Percentiles rank a stretch among this genome's conserved stretches.
Evolutionary conservation across 805 yeast species (phyloP).

Genomic region (Sugiyamaella valdiviana): DNA sequence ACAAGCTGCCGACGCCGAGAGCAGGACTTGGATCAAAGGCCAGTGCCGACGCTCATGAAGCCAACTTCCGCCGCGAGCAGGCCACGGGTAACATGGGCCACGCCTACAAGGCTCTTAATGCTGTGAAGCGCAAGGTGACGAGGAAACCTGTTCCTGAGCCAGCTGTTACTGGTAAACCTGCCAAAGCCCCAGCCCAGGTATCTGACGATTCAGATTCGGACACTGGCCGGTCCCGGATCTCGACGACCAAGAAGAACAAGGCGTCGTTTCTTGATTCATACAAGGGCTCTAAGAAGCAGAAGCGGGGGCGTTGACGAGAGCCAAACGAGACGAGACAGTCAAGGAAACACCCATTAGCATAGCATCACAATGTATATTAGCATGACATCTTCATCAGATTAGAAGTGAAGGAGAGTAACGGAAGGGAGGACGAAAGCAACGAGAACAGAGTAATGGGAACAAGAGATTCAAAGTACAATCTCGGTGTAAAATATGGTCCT

Average conservation of each 20-base stretch:
- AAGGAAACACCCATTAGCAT: too few relatives aligned
- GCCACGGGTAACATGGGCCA: slow-evolving; percentile 1
- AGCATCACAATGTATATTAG: neutral
- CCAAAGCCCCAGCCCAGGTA: neutral
- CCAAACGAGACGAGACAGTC: too few relatives aligned
- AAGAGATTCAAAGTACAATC: too few relatives aligned
- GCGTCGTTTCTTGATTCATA: slow-evolving; percentile 14
- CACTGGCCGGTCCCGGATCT: neutral
- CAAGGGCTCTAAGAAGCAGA: slow-evolving; percentile 11
- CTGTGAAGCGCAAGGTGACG: slow-evolving; percentile 3
- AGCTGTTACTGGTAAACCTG: neutral
- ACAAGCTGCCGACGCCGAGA: slow-evolving; percentile 4
- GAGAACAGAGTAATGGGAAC: too few relatives aligned
- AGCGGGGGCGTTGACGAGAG: neutral
- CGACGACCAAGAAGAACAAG: slow-evolving; percentile 4
- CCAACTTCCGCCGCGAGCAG: neutral
- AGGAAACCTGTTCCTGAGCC: neutral
- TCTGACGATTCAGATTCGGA: neutral
- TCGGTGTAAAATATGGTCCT: too few relatives aligned
- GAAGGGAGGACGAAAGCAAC: too few relatives aligned
- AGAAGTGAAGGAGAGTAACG: neutral
- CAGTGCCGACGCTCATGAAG: neutral
- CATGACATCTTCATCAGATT: too few relatives aligned
- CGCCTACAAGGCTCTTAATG: slow-evolving; percentile 1
- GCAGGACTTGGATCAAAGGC: slow-evolving; percentile 15